These are phyloP conservation scores for Prinsepia uniflora DNA, from an alignment of 306 rosid species.

Conservation along the genomic window DNA sequence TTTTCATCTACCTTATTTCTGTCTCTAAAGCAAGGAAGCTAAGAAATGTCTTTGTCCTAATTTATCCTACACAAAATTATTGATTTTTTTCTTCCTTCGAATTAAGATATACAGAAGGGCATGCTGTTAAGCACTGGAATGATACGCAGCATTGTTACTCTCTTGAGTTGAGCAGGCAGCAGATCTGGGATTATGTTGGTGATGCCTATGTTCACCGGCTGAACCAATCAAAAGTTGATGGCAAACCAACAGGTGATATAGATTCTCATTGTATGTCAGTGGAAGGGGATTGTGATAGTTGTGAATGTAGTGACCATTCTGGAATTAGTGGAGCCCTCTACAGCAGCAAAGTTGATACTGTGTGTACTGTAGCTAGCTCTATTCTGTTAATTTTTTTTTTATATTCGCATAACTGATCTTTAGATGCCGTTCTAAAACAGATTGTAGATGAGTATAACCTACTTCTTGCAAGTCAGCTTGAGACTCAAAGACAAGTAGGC, in stretches of 20 bases:
- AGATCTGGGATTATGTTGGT: constrained; percentile 97
- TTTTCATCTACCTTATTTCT: constrained; percentile 26
- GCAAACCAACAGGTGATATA: constrained; percentile 53
- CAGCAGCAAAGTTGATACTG: constrained; percentile 88
- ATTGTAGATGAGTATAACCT: constrained; percentile 84
- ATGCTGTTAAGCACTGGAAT: constrained; percentile 82
- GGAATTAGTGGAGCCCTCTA: constrained; percentile 73
- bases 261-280: constrained; percentile 44
- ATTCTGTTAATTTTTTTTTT: not conserved
- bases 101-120: constrained; percentile 84
- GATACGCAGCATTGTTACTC: constrained; percentile 88
- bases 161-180: constrained; percentile 81
- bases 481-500: constrained; percentile 85
- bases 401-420: constrained; percentile 18
- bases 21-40: constrained; percentile 9
- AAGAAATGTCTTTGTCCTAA: not conserved
- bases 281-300: constrained; percentile 69
- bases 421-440: constrained; percentile 45
- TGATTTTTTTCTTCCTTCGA: constrained; percentile 4
- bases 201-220: constrained; percentile 81
- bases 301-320: constrained; percentile 62
- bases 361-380: constrained; percentile 32
- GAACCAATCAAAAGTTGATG: constrained; percentile 82
- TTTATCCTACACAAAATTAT: not conserved
- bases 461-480: constrained; percentile 85